Evolutionary conservation across 345 rosid genomes (phyloP).

Genomic region (Excoecaria agallocha): DNA sequence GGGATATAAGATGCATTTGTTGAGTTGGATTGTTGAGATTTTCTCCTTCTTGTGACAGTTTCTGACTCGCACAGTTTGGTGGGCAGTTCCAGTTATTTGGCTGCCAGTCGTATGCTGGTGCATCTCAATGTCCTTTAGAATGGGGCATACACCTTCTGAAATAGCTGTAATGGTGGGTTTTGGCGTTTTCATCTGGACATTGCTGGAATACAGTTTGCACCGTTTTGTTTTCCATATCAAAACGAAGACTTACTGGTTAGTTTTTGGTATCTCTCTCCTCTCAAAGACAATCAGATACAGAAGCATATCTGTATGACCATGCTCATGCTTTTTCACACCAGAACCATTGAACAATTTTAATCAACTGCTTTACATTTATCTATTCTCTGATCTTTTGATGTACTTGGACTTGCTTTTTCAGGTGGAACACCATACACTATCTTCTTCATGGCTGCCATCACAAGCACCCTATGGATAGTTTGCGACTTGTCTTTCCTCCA

Average conservation of each 20-base stretch:
- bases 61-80: conserved; percentile 92
- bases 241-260: conserved; percentile 85
- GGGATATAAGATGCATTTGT: neutral
- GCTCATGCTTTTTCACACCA: neutral
- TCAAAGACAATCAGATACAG: neutral
- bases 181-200: conserved; percentile 83
- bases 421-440: conserved; percentile 79
- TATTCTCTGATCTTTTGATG: no score
- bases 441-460: conserved; percentile 92
- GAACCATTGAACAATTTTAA: neutral
- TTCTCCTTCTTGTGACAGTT: conserved; percentile 43
- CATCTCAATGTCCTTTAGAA: conserved; percentile 52
- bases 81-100: conserved; percentile 94
- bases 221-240: conserved; percentile 94
- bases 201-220: conserved; percentile 83
- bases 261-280: conserved; percentile 17
- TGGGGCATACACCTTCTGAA: conserved; percentile 63
- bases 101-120: conserved; percentile 71
- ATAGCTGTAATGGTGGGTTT: conserved; percentile 48
- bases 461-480: conserved; percentile 89
- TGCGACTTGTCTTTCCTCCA: conserved; percentile 85
- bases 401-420: no score
- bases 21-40: conserved; percentile 10
- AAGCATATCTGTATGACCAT: neutral
- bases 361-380: neutral